phyloP scores from a whole-genome alignment of 2,329 filamentous ascomycete species.

The Trichoderma semiorbis region DNA sequence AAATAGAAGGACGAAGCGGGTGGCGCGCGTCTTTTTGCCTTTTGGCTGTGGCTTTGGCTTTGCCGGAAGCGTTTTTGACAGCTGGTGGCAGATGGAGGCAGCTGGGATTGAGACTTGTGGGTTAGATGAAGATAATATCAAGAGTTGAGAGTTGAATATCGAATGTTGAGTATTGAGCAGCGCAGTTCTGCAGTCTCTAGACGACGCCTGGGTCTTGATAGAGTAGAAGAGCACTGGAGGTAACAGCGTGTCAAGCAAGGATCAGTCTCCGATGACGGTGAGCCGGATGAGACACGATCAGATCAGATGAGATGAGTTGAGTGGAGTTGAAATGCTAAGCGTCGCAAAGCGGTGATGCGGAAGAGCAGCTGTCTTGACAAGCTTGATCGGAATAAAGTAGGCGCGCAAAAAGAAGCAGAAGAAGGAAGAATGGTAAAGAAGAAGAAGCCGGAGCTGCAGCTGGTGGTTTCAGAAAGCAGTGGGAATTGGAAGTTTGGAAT shows the following conservation, averaged over 20 bases:
- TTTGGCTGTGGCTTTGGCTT: background rate
- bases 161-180: background rate
- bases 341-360: background rate
- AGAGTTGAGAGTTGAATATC: background rate
- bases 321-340: background rate
- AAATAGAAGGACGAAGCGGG: background rate
- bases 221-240: background rate
- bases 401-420: background rate
- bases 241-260: background rate
- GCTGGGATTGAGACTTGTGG: too few species aligned
- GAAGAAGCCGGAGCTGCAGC: background rate
- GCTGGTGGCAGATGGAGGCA: conserved; percentile 3
- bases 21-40: conserved; percentile 13
- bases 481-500: background rate
- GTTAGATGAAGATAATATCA: background rate
- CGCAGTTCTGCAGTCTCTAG: background rate
- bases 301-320: background rate
- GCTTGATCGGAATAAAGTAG: background rate
- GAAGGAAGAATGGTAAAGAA: background rate
- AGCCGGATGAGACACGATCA: background rate
- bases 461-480: background rate
- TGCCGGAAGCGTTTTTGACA: background rate
- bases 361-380: background rate
- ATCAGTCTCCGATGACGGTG: background rate
- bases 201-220: background rate